Evolutionary conservation across 139 green algal genomes (phyloP), one percentile per base, ranked within the genome.

Genomic region (Auxenochlorella protothecoides): DNA sequence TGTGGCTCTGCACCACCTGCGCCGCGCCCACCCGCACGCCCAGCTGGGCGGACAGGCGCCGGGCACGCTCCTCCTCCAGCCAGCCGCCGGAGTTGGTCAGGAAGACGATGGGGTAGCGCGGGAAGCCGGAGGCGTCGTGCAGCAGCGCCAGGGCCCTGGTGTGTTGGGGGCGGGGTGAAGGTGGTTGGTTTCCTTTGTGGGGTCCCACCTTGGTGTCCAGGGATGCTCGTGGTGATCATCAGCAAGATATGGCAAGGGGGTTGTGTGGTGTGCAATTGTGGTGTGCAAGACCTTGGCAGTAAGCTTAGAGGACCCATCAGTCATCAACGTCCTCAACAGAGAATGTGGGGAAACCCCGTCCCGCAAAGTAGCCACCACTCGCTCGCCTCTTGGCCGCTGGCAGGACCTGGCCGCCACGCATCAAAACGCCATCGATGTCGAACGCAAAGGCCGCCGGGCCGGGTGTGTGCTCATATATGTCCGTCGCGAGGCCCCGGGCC

Each of bases 51-150:
- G 74, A 79, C 56, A 96, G 84, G 75, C 95, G 76, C 57, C 87
- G 44, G 5, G 91, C 90, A 74, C 93, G 93, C 9, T 67, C 7
- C 0, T 69, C 73, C 70, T 96, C 89, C 7, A 74, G 84, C 9
- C 88, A 78, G 52, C 89, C 90, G 54, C 90, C 90, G 3, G 89
- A 87, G 63, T 96, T 96, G 3, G 90, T 96, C 13, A 96, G 75
- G 70, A 94, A 96, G 6, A 69, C 80, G 67, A 91, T 2, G 11
- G 65, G 16, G 80, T 83, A 62, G 27, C 65, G 12, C 10, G 77
- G 68, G 9, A 14, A 81, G 75, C 77, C 86, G 65, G 79, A 77
- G 9, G 64, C 44, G 12, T 8, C 61, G 63, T 86, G 80, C 10
- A 90, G 84, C 71, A 78, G 79, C 5, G 68, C 74, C 64, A 93